These are phyloP conservation scores for Aspergillus latus DNA, from an alignment of 2,329 filamentous ascomycete genomes.

Conservation along the genomic window DNA sequence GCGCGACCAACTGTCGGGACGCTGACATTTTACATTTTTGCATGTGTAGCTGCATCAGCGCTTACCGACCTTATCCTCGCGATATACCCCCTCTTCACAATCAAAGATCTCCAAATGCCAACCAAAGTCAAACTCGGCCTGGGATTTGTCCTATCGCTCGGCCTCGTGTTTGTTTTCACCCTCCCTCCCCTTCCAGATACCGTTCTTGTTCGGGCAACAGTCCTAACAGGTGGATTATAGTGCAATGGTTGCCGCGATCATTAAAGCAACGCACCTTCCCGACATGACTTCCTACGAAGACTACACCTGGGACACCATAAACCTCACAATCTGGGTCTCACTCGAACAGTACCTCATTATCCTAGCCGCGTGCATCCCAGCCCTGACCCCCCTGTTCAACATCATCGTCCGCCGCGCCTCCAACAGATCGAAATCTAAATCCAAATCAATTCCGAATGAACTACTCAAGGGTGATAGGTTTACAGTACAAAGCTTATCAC, in stretches of 20 bases:
- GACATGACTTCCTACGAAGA: conserved; percentile 3
- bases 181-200: not conserved
- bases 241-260: conserved; percentile 18
- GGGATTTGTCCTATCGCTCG: conserved; percentile 17
- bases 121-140: conserved; percentile 16
- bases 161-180: conserved; percentile 10
- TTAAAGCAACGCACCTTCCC: conserved; percentile 15
- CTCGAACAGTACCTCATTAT: conserved; percentile 20
- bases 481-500: not conserved
- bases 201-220: too few species aligned
- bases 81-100: conserved; percentile 15
- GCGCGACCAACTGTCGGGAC: too few species aligned
- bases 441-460: not conserved
- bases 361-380: conserved; percentile 16
- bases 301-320: conserved; percentile 13
- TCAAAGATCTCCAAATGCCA: conserved; percentile 15
- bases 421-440: not conserved
- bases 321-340: conserved; percentile 14
- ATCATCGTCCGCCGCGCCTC: conserved; percentile 8
- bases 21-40: too few species aligned
- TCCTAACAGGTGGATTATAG: not conserved
- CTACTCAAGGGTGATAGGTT: not conserved
- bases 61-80: conserved; percentile 14
- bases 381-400: conserved; percentile 13
- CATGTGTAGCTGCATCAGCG: conserved; percentile 10